Conservation (phyloP, 73 alveolate species). For the Paramecium primaurelia region DNA sequence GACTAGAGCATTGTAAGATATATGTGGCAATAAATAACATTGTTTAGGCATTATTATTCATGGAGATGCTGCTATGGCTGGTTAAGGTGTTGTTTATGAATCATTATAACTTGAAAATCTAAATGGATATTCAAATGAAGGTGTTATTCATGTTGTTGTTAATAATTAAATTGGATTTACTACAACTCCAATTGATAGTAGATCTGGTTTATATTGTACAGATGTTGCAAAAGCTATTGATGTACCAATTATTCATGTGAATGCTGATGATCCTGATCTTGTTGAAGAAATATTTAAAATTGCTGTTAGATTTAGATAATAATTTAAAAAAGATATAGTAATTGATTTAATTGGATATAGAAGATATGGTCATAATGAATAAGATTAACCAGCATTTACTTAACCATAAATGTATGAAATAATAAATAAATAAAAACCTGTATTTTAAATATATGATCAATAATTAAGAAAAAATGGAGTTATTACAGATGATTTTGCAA, state of each 20-base stretch:
- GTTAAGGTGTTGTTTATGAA: constrained; percentile 97
- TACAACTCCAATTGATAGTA: constrained; percentile 85
- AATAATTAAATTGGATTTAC: constrained; percentile 95
- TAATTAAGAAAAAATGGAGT: constrained; percentile 72
- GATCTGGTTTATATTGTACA: constrained; percentile 83
- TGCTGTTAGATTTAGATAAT: constrained; percentile 68
- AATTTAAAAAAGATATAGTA: constrained; percentile 62
- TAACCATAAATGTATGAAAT: constrained; percentile 83
- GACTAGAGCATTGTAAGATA: constrained; percentile 85
- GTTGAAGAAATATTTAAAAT: constrained; percentile 65
- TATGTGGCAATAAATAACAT: constrained; percentile 38
- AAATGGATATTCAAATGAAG: constrained; percentile 82
- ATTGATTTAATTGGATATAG: constrained; percentile 93
- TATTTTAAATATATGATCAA: constrained; percentile 64
- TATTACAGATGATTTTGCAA: constrained; percentile 65
- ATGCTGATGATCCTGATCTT: constrained; percentile 82
- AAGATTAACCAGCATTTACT: constrained; percentile 91
- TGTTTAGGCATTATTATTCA: constrained; percentile 79
- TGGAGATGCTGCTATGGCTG: constrained; percentile 97
- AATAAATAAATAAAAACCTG: constrained; percentile 69
- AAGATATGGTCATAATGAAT: constrained; percentile 94
- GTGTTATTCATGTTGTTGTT: constrained; percentile 89
- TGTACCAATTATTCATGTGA: constrained; percentile 95
- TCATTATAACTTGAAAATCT: constrained; percentile 86
- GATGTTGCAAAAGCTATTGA: constrained; percentile 88